Evolutionary conservation across 2,329 filamentous ascomycete species (phyloP).

Genomic region (Cadophora malorum): DNA sequence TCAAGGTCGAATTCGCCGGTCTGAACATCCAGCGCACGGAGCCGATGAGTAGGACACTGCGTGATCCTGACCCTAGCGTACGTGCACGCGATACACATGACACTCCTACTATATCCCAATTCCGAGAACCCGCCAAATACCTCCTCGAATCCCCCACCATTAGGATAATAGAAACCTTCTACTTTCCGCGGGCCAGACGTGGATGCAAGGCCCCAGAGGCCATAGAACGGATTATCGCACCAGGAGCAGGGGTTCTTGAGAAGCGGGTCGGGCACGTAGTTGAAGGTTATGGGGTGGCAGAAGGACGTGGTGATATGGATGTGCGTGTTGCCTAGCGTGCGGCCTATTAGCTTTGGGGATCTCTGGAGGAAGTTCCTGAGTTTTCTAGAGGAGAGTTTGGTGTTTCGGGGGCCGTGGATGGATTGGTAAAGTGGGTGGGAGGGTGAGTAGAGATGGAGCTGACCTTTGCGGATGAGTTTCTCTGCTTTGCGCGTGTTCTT

Average conservation of each 20-base stretch:
- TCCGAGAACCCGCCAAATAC: constrained; percentile 33
- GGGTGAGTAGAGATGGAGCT: neutral
- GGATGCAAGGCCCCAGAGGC: constrained; percentile 36
- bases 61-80: constrained; percentile 32
- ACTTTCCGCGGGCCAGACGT: constrained; percentile 24
- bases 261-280: constrained; percentile 30
- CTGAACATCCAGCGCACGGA: constrained; percentile 10
- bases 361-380: neutral
- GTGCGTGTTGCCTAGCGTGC: constrained; percentile 17
- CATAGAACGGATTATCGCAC: constrained; percentile 39
- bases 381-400: neutral
- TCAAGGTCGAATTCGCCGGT: constrained; percentile 28
- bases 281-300: constrained; percentile 43
- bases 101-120: constrained; percentile 27
- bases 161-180: constrained; percentile 30
- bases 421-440: constrained; percentile 10
- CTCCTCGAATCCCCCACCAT: constrained; percentile 36
- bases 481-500: neutral
- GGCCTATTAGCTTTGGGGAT: constrained; percentile 24
- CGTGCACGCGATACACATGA: constrained; percentile 42
- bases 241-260: constrained; percentile 34
- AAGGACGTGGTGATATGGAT: constrained; percentile 39
- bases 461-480: constrained; percentile 11
- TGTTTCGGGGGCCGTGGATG: neutral
- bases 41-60: constrained; percentile 32